Percentiles rank a stretch among this genome's conserved stretches.
Evolutionary conservation across 768 basidiomycete genomes (phyloP).

Genomic region (Ramaria sp.): DNA sequence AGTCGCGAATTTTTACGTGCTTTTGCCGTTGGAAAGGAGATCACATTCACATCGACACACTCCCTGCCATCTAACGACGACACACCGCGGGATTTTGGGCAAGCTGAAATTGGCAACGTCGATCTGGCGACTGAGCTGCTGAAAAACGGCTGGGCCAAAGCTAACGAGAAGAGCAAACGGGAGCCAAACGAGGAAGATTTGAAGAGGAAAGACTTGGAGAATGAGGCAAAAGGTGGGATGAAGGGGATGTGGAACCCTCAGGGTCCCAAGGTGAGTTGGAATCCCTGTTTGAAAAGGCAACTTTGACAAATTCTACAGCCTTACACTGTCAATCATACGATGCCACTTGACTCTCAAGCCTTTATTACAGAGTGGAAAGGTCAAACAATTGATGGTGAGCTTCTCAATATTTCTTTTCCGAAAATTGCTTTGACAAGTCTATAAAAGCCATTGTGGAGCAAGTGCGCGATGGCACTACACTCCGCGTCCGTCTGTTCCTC

Average conservation of each 20-base stretch:
- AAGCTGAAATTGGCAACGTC: constrained; percentile 57
- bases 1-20: constrained; percentile 86
- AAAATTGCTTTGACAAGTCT: background rate
- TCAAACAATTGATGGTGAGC: constrained; percentile 71
- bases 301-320: constrained; percentile 32
- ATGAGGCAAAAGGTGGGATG: constrained; percentile 60
- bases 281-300: background rate
- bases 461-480: constrained; percentile 84
- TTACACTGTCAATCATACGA: constrained; percentile 65
- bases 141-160: constrained; percentile 83
- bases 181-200: constrained; percentile 73
- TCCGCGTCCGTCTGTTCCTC: constrained; percentile 81
- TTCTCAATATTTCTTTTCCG: constrained; percentile 8
- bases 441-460: constrained; percentile 79
- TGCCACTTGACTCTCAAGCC: constrained; percentile 83
- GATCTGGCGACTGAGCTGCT: constrained; percentile 74
- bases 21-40: constrained; percentile 81
- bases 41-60: constrained; percentile 76
- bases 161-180: constrained; percentile 71
- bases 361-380: constrained; percentile 91
- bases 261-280: constrained; percentile 47
- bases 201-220: constrained; percentile 63
- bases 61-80: constrained; percentile 66
- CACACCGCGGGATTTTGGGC: constrained; percentile 68
- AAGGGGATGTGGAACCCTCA: constrained; percentile 84